Evolutionary conservation across 306 rosid species (phyloP).

Genomic region (Crataegus laevigata): DNA sequence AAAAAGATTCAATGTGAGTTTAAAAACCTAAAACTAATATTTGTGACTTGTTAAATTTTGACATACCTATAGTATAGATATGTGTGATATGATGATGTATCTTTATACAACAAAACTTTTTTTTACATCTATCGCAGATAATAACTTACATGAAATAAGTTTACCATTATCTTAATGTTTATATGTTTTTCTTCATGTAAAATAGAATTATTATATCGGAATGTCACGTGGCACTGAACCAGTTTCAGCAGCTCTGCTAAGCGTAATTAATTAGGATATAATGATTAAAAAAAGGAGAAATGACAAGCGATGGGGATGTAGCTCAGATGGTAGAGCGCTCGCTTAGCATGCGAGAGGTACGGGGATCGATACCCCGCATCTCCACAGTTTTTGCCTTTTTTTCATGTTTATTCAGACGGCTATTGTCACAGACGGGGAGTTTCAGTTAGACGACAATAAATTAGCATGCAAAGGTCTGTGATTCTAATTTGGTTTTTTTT

Average conservation of each 20-base stretch:
- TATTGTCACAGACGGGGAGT: neutral
- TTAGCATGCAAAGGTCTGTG: too few species aligned
- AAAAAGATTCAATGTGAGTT: slow-evolving; percentile 27
- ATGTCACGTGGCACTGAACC: too few species aligned
- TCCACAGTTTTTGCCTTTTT: slow-evolving; percentile 18
- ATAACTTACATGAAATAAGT: too few species aligned
- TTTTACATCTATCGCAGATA: too few species aligned
- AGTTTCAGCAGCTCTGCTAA: too few species aligned
- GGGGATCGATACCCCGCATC: slow-evolving; percentile 97
- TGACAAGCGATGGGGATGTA: neutral
- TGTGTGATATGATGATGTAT: neutral
- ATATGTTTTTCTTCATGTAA: too few species aligned
- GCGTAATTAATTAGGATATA: too few species aligned
- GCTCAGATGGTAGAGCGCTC: slow-evolving; percentile 57
- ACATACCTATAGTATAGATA: neutral
- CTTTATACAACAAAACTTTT: neutral
- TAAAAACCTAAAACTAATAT: neutral
- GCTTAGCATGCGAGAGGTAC: slow-evolving; percentile 97
- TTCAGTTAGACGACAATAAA: neutral
- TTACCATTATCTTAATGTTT: too few species aligned
- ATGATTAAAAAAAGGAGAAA: neutral
- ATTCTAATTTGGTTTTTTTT: too few species aligned
- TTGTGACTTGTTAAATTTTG: neutral
- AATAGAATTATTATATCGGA: too few species aligned
- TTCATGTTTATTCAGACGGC: neutral